A percentile compares a stretch with the other conserved stretches of the same genome.
phyloP scores from a whole-genome alignment of 192 early-diverging fungal genomes.

The Podila horticola region DNA sequence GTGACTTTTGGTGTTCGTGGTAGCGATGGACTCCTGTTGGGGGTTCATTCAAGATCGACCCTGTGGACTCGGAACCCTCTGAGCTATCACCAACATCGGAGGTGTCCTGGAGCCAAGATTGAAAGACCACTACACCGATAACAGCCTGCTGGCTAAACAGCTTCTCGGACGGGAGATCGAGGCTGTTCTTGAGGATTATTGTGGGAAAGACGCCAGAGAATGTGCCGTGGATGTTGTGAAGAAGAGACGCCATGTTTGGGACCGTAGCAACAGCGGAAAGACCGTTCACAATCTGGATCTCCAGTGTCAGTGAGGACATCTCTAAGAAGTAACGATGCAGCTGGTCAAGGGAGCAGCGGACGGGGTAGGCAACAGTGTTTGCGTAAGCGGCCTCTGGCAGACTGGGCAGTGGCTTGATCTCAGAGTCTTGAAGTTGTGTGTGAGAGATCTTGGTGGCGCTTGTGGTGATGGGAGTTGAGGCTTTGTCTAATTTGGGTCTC shows the following conservation, averaged over 20 bases:
- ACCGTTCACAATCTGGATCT: constrained; percentile 37
- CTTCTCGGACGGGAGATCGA: neutral
- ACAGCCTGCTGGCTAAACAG: constrained; percentile 11
- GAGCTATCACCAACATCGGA: constrained; percentile 37
- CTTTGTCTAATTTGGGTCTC: too few relatives aligned
- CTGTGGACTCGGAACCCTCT: constrained; percentile 27
- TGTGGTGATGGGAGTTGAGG: neutral
- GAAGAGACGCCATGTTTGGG: constrained; percentile 27
- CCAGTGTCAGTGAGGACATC: constrained; percentile 26
- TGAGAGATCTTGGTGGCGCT: neutral
- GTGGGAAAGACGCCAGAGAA: constrained; percentile 45
- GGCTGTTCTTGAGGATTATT: constrained; percentile 13
- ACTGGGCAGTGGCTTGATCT: constrained; percentile 30
- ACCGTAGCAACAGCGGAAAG: constrained; percentile 24
- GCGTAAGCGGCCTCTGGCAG: constrained; percentile 37
- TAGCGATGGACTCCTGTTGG: constrained; percentile 2
- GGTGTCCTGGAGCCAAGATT: constrained; percentile 42
- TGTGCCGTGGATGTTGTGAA: constrained; percentile 35
- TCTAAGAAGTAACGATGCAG: constrained; percentile 34
- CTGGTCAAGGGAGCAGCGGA: constrained; percentile 39
- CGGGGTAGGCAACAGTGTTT: constrained; percentile 40
- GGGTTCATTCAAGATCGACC: constrained; percentile 2
- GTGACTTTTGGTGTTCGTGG: neutral
- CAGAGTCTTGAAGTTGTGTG: neutral
- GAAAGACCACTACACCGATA: constrained; percentile 42